Evolutionary conservation across 2,329 filamentous ascomycete genomes (phyloP).

Genomic region (Penicillium sp.): DNA sequence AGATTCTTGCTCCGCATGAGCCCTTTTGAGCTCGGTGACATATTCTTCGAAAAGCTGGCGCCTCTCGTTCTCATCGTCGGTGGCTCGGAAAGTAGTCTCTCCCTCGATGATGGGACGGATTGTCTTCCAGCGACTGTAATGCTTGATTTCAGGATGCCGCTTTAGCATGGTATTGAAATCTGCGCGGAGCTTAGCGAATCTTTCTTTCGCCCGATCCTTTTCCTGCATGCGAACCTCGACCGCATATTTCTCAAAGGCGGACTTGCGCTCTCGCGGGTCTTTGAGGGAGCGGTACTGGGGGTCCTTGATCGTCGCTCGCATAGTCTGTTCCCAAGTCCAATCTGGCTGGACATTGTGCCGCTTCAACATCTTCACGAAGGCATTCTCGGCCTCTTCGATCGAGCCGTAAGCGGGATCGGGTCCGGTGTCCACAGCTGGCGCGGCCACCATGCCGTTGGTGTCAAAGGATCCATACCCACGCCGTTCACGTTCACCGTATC

Average conservation of each 20-base stretch:
- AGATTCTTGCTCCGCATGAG: conserved; percentile 70
- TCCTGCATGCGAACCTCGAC: conserved; percentile 85
- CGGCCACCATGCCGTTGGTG: conserved; percentile 39
- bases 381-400: conserved; percentile 83
- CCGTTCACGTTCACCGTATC: conserved; percentile 30
- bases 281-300: conserved; percentile 89
- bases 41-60: conserved; percentile 93
- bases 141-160: conserved; percentile 92
- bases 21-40: conserved; percentile 74
- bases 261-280: conserved; percentile 83
- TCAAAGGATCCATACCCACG: conserved; percentile 46
- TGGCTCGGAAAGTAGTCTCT: conserved; percentile 91
- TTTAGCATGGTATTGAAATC: conserved; percentile 96
- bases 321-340: conserved; percentile 87
- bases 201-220: conserved; percentile 89
- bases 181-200: conserved; percentile 80
- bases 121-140: conserved; percentile 96
- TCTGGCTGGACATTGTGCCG: conserved; percentile 82
- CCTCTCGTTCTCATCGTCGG: conserved; percentile 79
- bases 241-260: conserved; percentile 92
- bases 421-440: conserved; percentile 38
- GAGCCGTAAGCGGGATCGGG: conserved; percentile 73
- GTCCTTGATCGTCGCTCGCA: conserved; percentile 81
- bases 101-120: conserved; percentile 89
- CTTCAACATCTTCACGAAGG: conserved; percentile 85